These are phyloP conservation scores for Russula abietina DNA, from an alignment of 768 basidiomycete species.

Conservation along the genomic window DNA sequence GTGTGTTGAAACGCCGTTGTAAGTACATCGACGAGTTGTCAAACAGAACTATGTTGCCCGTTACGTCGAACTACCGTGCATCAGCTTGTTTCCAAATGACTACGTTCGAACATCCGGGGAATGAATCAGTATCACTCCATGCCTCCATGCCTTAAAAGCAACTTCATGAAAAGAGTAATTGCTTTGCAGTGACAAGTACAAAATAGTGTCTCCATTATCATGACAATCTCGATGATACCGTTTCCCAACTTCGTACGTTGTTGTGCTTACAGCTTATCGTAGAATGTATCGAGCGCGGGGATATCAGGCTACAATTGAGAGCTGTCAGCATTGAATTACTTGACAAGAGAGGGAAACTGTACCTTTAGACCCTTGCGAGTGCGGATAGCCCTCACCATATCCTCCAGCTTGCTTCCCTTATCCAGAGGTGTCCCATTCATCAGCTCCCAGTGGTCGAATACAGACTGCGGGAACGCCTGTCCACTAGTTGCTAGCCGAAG, in stretches of 20 bases:
- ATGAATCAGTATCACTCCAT: neutral
- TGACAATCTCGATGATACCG: constrained; percentile 12
- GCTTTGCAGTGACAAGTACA: constrained; percentile 13
- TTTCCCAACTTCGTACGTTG: constrained; percentile 2
- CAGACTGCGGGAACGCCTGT: constrained; percentile 96
- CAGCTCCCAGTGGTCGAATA: constrained; percentile 89
- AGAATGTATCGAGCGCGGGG: constrained; percentile 82
- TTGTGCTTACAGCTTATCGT: constrained; percentile 77
- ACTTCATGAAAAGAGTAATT: constrained; percentile 7
- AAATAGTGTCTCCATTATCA: constrained; percentile 2
- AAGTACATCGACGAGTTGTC: no score
- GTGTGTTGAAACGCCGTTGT: no score
- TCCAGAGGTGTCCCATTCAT: constrained; percentile 82
- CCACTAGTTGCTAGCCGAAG: constrained; percentile 89
- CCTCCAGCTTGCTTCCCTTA: constrained; percentile 88
- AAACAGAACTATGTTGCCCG: no score
- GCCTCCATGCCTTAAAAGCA: neutral
- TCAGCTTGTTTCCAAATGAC: no score
- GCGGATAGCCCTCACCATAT: constrained; percentile 75
- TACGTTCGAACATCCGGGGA: neutral
- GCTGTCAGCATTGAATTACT: constrained; percentile 21
- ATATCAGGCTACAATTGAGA: constrained; percentile 65
- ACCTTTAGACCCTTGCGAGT: constrained; percentile 94
- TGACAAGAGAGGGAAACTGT: neutral
- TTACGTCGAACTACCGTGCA: no score